Base-by-base conservation (phyloP, 2,329 filamentous ascomycete genomes). In the Coleophoma crateriformis region DNA sequence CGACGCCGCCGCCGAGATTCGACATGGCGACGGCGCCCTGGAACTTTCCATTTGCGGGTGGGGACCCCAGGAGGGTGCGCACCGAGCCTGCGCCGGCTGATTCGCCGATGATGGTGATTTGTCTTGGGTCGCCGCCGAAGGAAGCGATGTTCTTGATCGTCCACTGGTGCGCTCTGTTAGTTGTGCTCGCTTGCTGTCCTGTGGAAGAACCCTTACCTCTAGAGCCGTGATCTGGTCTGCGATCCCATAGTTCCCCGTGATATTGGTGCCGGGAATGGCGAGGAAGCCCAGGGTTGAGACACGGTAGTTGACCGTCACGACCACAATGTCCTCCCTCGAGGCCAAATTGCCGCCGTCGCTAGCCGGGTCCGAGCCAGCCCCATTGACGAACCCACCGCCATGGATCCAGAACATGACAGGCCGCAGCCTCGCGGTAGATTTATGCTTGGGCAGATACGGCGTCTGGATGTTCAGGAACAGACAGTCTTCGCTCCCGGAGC, bases 171-270 rank as follows among this genome's bases (percentile, higher is more conserved):
- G 27, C 32, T 10, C 33, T 45, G 12, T 55, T 22, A 52, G 50
- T 7, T 39, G 35, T 7, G 14, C 2, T 7, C 5, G 3, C 2
- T 7, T 5, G 3, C 14, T 12, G 3, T 19, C n/a, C 10, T 20
- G 3, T 8, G 12, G 7, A 11, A 15, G 37, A 14, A 15, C n/a
- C 40, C 51, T 53, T 50, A 67, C 65, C 54, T 68, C 57, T 19
- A 80, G 61, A 1, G 75, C 76, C 7, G 68, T 71, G 12, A 75
- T 66, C 53, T 78, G 75, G 51, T 80, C 76, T 7, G 66, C 69
- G 44, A 79, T 71, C 3, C 76, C 76, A 53, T 69, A 78, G 53
- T 79, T 79, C 1, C 75, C 76, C 10, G 67, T 76, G 17, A 77
- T 69, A 20, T 71, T 62, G 0, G 73, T 75, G n/a, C 74, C 75